Percentiles rank a stretch among this genome's conserved stretches.
Conservation (phyloP, 2,329 filamentous ascomycete species). For the Paraphaeosphaeria sporulosa region DNA sequence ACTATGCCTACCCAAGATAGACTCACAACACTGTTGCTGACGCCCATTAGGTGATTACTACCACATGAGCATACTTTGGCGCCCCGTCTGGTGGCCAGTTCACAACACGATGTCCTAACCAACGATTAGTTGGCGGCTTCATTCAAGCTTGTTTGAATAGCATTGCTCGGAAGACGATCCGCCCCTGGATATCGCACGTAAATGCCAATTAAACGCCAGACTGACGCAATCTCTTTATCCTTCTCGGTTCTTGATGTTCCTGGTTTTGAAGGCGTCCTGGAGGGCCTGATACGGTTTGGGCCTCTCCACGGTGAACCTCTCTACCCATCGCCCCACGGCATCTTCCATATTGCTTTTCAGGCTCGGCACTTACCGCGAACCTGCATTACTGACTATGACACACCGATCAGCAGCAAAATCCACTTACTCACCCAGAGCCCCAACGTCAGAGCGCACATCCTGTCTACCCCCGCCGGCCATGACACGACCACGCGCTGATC, state of each 20-base stretch:
- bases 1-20: conserved; percentile 21
- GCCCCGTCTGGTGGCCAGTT: not conserved
- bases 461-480: conserved; percentile 10
- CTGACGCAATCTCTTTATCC: too few species aligned
- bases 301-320: not conserved
- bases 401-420: not conserved
- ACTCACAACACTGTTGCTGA: conserved; percentile 18
- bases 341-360: not conserved
- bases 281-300: not conserved
- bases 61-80: not conserved
- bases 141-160: not conserved
- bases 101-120: not conserved
- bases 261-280: not conserved
- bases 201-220: not conserved
- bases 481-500: conserved; percentile 1
- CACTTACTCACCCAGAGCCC: not conserved
- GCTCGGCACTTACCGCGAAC: not conserved
- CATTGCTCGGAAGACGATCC: conserved; percentile 1
- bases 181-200: not conserved
- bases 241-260: not conserved
- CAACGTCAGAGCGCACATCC: not conserved
- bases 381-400: not conserved
- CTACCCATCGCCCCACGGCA: not conserved
- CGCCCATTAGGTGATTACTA: conserved; percentile 2
- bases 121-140: not conserved